phyloP scores from a whole-genome alignment of 805 yeast species.

The Hemisphaericaspora nanyangensis region DNA sequence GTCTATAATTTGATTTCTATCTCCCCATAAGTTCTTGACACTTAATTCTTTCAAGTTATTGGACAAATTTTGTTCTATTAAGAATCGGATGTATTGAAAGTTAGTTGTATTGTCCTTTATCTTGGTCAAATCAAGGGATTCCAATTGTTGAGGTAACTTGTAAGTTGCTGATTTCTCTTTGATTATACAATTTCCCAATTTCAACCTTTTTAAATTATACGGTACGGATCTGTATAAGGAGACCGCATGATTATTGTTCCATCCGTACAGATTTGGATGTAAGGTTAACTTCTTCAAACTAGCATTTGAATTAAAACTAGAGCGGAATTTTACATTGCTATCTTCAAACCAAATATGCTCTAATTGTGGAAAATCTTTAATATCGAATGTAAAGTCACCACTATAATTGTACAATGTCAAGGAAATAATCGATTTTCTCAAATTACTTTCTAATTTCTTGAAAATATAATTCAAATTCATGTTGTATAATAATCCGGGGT shows the following conservation, averaged over 20 bases:
- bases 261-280: constrained; percentile 15
- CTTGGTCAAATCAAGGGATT: neutral
- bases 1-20: neutral
- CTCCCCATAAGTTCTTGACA: neutral
- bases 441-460: neutral
- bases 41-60: neutral
- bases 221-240: constrained; percentile 11
- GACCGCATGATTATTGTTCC: constrained; percentile 9
- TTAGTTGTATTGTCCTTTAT: constrained; percentile 1
- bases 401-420: constrained; percentile 10
- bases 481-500: constrained; percentile 12
- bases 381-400: constrained; percentile 11
- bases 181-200: constrained; percentile 11
- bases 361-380: constrained; percentile 9
- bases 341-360: constrained; percentile 15
- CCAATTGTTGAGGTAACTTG: constrained; percentile 1
- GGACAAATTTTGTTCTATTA: constrained; percentile 1
- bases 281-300: constrained; percentile 7
- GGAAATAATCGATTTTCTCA: neutral
- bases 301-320: constrained; percentile 3
- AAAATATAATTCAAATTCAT: constrained; percentile 6
- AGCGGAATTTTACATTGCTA: constrained; percentile 10
- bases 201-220: constrained; percentile 6
- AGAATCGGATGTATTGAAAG: neutral
- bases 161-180: neutral